These are phyloP conservation scores for Echeveria elegans DNA, from an alignment of 164 flowering plant species.

Conservation along the genomic window DNA sequence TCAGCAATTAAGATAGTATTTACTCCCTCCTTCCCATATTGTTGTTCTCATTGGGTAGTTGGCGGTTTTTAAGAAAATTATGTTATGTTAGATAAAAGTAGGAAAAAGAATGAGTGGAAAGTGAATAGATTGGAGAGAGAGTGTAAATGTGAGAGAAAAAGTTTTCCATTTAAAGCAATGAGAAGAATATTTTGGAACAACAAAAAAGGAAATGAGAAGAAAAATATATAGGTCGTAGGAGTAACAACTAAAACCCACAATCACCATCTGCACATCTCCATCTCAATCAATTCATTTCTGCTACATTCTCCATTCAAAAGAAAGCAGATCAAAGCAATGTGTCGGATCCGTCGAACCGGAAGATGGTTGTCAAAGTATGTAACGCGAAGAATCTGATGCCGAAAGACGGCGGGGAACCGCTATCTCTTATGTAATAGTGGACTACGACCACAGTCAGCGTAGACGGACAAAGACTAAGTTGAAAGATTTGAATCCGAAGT, in stretches of 20 bases:
- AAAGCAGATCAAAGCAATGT: constrained; percentile 27
- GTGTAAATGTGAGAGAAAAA: too few species aligned
- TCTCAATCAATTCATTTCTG: not conserved
- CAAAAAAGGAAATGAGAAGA: too few species aligned
- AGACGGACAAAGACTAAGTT: constrained; percentile 66
- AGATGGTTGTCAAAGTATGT: constrained; percentile 61
- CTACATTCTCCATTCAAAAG: too few species aligned
- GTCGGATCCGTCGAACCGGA: constrained; percentile 31
- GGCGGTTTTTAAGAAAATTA: too few species aligned
- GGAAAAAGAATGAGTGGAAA: too few species aligned
- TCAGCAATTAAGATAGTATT: not conserved
- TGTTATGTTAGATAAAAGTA: too few species aligned
- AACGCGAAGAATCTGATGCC: constrained; percentile 88
- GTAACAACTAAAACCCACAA: not conserved
- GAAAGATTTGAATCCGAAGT: constrained; percentile 79
- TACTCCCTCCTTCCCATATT: not conserved
- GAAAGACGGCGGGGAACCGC: constrained; percentile 94
- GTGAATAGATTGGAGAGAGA: too few species aligned
- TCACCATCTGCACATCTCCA: not conserved
- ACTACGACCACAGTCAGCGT: constrained; percentile 81
- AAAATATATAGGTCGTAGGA: too few species aligned
- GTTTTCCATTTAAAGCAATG: too few species aligned
- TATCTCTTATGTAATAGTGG: constrained; percentile 71
- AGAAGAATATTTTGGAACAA: too few species aligned
- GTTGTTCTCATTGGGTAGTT: too few species aligned